Conservation (phyloP, 352 stramenopile species). For the Pythium dissimile region DNA sequence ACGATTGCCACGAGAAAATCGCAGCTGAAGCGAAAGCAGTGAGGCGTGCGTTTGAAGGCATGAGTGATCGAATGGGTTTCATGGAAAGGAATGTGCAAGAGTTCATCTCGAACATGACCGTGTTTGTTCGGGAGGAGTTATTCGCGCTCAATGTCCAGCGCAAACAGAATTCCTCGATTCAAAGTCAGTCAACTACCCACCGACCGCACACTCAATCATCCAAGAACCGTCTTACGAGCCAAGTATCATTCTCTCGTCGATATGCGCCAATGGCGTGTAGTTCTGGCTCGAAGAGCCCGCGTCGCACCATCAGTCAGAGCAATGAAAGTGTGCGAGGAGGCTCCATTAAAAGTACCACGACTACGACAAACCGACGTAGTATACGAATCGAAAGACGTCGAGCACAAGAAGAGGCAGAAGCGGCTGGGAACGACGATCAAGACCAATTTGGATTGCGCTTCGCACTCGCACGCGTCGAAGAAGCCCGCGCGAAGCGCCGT, state of each 20-base stretch:
- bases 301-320: not conserved
- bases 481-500: constrained; percentile 42
- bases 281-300: not conserved
- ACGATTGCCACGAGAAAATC: constrained; percentile 25
- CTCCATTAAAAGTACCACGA: not conserved
- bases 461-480: constrained; percentile 38
- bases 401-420: not conserved
- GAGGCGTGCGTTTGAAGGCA: constrained; percentile 13
- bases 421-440: not conserved
- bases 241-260: not conserved
- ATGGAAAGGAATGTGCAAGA: constrained; percentile 29
- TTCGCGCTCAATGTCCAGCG: constrained; percentile 12
- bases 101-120: constrained; percentile 24
- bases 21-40: constrained; percentile 12
- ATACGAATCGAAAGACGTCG: constrained; percentile 3
- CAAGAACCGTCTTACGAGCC: not conserved
- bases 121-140: constrained; percentile 24
- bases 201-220: not conserved
- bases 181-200: not conserved
- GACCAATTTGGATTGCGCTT: constrained; percentile 23
- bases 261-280: not conserved
- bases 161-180: not conserved
- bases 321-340: not conserved
- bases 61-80: constrained; percentile 18
- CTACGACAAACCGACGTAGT: not conserved